Evolutionary conservation across 140 eudicot genomes (phyloP).

Genomic region (Oenanthe javanica): DNA sequence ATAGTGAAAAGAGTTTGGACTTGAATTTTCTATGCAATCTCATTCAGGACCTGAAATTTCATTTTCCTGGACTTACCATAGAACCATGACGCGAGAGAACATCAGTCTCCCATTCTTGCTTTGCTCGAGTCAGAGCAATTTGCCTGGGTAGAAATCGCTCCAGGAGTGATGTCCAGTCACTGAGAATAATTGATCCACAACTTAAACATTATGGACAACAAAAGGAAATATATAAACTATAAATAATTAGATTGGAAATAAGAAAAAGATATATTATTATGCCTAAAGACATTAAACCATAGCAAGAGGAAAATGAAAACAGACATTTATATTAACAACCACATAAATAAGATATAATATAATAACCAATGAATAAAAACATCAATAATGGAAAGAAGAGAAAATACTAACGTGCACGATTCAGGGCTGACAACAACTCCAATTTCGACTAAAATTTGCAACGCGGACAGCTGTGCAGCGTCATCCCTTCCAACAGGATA

Average conservation of each 20-base stretch:
- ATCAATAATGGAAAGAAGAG: neutral
- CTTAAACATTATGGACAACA: neutral
- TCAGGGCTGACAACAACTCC: slow-evolving; percentile 74
- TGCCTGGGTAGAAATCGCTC: slow-evolving; percentile 88
- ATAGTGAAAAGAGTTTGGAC: neutral
- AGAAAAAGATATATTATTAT: neutral
- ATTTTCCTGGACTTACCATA: slow-evolving; percentile 43
- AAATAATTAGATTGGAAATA: neutral
- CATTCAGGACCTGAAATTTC: neutral
- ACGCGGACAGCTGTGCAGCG: slow-evolving; percentile 85
- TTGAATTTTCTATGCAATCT: neutral
- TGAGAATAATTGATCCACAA: slow-evolving; percentile 15
- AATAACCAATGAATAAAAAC: neutral
- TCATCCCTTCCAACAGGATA: slow-evolving; percentile 99
- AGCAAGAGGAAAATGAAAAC: neutral
- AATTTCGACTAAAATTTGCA: slow-evolving; percentile 88
- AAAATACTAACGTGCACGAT: slow-evolving; percentile 85
- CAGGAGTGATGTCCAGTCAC: slow-evolving; percentile 94
- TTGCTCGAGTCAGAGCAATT: slow-evolving; percentile 91
- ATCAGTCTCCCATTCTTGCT: slow-evolving; percentile 88
- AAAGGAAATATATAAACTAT: neutral
- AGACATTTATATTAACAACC: neutral
- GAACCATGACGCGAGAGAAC: slow-evolving; percentile 71
- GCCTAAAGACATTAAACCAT: neutral
- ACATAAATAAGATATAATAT: neutral